Percentiles rank a stretch among this genome's conserved stretches.
Conservation (phyloP, 495 filamentous ascomycete species). For the Annulohypoxylon nitens region DNA sequence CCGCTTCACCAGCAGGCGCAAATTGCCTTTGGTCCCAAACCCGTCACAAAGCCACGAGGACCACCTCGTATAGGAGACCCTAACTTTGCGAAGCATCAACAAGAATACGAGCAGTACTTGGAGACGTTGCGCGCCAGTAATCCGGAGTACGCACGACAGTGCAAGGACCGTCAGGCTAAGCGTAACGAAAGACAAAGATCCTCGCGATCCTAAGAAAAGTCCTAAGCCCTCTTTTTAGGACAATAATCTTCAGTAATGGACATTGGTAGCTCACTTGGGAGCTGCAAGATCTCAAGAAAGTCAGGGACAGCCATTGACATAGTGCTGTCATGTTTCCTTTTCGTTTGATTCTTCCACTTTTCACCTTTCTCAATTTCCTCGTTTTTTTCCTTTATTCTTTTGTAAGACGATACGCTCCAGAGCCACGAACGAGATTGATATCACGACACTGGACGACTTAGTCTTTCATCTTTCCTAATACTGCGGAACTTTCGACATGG, state of each 20-base stretch:
- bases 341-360: not conserved
- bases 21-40: constrained; percentile 45
- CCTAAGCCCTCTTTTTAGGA: not conserved
- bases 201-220: not conserved
- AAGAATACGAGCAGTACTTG: constrained; percentile 59
- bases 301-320: not conserved
- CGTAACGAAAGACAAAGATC: constrained; percentile 52
- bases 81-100: constrained; percentile 46
- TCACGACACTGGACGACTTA: not conserved
- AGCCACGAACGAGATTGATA: not conserved
- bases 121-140: constrained; percentile 58
- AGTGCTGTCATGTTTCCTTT: not conserved
- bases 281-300: not conserved
- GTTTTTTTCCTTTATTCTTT: not conserved
- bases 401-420: not conserved
- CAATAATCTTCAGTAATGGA: not conserved
- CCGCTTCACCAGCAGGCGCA: constrained; percentile 36
- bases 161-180: constrained; percentile 59
- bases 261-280: not conserved
- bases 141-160: constrained; percentile 54
- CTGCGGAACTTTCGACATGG: not conserved
- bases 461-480: not conserved
- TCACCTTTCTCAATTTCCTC: not conserved
- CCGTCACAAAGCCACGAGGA: constrained; percentile 45
- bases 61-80: constrained; percentile 36